Conservation (phyloP, 2,329 filamentous ascomycete genomes). For the Epichloe gansuensis region DNA sequence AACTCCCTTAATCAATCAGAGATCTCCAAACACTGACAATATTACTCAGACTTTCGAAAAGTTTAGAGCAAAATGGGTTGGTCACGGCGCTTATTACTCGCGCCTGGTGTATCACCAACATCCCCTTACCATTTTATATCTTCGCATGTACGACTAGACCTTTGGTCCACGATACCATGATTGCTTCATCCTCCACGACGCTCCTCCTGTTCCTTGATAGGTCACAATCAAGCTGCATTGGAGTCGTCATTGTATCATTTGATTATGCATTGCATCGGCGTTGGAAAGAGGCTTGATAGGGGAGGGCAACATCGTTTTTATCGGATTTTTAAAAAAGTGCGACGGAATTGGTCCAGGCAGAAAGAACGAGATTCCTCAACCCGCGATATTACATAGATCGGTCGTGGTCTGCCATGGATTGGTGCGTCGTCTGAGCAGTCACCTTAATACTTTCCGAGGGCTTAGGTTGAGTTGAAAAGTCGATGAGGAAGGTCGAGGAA, state of each 20-base stretch:
- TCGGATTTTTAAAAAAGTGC: slow-evolving; percentile 6
- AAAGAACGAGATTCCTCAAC: slow-evolving; percentile 24
- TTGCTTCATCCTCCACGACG: slow-evolving; percentile 17
- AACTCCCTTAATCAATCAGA: neutral
- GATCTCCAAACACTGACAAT: neutral
- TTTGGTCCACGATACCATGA: slow-evolving; percentile 36
- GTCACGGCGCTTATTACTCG: slow-evolving; percentile 1
- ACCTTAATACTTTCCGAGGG: slow-evolving; percentile 19
- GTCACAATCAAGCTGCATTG: slow-evolving; percentile 11
- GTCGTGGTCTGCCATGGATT: slow-evolving; percentile 14
- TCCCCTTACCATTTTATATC: slow-evolving; percentile 12
- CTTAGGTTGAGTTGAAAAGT: slow-evolving; percentile 12
- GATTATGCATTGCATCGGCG: slow-evolving; percentile 45
- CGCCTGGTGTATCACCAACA: slow-evolving; percentile 10
- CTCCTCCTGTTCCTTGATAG: slow-evolving; percentile 10
- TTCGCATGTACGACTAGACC: slow-evolving; percentile 28
- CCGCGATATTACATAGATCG: slow-evolving; percentile 30
- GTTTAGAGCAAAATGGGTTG: slow-evolving; percentile 25
- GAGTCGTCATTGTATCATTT: slow-evolving; percentile 25
- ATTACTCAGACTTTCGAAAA: slow-evolving; percentile 41
- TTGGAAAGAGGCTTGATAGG: slow-evolving; percentile 27
- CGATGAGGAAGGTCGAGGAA: neutral
- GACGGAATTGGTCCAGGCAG: slow-evolving; percentile 21
- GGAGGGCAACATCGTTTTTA: slow-evolving; percentile 16
- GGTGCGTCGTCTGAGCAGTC: slow-evolving; percentile 7